Percentiles rank a stretch among this genome's conserved stretches.
These are phyloP conservation scores for Phytopythium aichiense DNA, from an alignment of 352 stramenopile species.

Conservation along the genomic window DNA sequence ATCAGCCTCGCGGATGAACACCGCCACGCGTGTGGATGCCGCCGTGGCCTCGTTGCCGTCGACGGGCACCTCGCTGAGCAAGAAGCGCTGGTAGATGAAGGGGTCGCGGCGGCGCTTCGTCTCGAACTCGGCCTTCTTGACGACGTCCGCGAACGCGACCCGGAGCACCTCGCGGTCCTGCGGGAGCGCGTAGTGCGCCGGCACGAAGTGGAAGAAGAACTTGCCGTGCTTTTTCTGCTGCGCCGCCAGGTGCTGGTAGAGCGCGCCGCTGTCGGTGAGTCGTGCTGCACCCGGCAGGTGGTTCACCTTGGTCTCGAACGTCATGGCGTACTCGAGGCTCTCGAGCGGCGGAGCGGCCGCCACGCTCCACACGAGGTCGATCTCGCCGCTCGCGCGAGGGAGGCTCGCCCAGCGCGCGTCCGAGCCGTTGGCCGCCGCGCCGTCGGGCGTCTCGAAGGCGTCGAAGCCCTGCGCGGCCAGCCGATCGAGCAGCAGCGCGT, in stretches of 20 bases:
- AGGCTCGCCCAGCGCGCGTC: constrained; percentile 39
- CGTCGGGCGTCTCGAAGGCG: constrained; percentile 33
- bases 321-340: constrained; percentile 33
- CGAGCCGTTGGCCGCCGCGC: constrained; percentile 10
- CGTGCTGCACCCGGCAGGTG: constrained; percentile 47
- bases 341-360: constrained; percentile 21
- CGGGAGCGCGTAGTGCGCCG: constrained; percentile 54
- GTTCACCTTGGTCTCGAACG: constrained; percentile 62
- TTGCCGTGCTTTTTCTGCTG: constrained; percentile 49
- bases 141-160: constrained; percentile 33
- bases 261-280: constrained; percentile 38
- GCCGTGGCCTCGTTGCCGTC: constrained; percentile 29
- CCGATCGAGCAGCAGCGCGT: constrained; percentile 44
- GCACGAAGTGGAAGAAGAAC: constrained; percentile 70
- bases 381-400: constrained; percentile 29
- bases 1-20: constrained; percentile 49
- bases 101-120: constrained; percentile 43
- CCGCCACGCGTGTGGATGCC: constrained; percentile 11
- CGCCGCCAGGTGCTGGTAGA: constrained; percentile 39
- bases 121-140: constrained; percentile 53
- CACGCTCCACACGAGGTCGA: constrained; percentile 72
- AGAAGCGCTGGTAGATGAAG: constrained; percentile 59
- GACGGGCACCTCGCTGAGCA: constrained; percentile 38
- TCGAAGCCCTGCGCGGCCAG: constrained; percentile 50
- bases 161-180: constrained; percentile 42